A percentile compares a stretch with the other conserved stretches of the same genome.
Evolutionary conservation across 2,329 filamentous ascomycete genomes (phyloP).

Genomic region (Aureobasidium namibiae): DNA sequence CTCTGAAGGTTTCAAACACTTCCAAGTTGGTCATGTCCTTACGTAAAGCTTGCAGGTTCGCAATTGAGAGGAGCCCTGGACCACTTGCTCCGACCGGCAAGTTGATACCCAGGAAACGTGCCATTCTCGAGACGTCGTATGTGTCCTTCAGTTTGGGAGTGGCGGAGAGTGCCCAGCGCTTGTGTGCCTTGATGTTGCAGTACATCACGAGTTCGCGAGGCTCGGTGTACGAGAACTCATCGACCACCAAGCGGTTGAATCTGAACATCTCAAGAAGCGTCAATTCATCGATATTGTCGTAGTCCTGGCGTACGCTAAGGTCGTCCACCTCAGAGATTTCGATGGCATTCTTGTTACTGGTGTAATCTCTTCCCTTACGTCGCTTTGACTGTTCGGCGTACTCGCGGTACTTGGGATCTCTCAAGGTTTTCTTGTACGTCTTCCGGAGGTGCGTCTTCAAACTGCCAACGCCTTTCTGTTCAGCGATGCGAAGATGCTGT

Average conservation of each 20-base stretch:
- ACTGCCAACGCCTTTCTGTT: conserved; percentile 21
- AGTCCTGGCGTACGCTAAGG: background rate
- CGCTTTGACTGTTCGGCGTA: conserved; percentile 20
- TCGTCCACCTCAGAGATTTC: background rate
- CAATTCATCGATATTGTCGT: background rate
- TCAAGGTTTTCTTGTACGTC: conserved; percentile 21
- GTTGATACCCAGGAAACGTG: conserved; percentile 46
- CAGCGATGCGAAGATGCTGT: conserved; percentile 32
- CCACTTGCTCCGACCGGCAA: conserved; percentile 48
- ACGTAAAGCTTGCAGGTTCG: conserved; percentile 35
- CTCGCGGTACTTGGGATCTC: conserved; percentile 28
- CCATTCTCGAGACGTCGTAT: conserved; percentile 51
- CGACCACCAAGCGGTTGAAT: conserved; percentile 54
- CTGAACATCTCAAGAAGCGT: conserved; percentile 50
- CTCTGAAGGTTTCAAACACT: conserved; percentile 45
- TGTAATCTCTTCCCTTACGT: conserved; percentile 7
- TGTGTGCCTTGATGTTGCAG: conserved; percentile 38
- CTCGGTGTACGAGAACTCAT: conserved; percentile 54
- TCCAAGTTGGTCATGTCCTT: conserved; percentile 45
- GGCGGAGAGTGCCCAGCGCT: conserved; percentile 55
- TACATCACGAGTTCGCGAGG: conserved; percentile 20
- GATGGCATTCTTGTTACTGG: background rate
- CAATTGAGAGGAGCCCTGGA: conserved; percentile 34
- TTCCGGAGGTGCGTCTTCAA: conserved; percentile 24
- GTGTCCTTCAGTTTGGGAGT: conserved; percentile 53